Percentiles rank a stretch among this genome's conserved stretches.
phyloP scores from a whole-genome alignment of 1,139 yeast genomes.

The Zhuliangozyma blackwelliae region DNA sequence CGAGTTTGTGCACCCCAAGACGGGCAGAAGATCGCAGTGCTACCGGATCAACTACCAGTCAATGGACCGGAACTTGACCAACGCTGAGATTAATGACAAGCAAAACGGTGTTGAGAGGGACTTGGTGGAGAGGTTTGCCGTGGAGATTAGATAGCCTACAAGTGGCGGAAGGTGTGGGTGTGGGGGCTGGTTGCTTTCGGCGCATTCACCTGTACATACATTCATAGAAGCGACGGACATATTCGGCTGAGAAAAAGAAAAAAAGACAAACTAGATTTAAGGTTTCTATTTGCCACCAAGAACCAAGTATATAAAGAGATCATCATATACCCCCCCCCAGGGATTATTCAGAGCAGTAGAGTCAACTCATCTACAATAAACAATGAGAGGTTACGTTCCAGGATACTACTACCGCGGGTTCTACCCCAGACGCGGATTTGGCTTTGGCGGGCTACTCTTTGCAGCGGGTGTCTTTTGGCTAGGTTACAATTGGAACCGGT shows the following conservation, averaged over 20 bases:
- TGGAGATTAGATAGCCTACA: conserved; percentile 55
- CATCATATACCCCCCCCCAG: too few species aligned
- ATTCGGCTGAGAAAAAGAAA: too few species aligned
- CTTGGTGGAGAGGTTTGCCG: conserved; percentile 48
- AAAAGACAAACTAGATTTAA: too few species aligned
- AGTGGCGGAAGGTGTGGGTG: not conserved
- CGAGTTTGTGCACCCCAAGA: conserved; percentile 81
- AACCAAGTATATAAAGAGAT: too few species aligned
- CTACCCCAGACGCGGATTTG: conserved; percentile 3
- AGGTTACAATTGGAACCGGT: conserved; percentile 2
- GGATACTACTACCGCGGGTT: not conserved
- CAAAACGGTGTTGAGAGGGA: conserved; percentile 61
- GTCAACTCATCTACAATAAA: not conserved
- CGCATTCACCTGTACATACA: too few species aligned
- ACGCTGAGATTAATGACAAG: conserved; percentile 68
- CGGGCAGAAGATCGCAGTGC: conserved; percentile 72
- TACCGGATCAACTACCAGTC: conserved; percentile 90
- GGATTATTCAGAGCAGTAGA: too few species aligned
- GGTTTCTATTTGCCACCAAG: too few species aligned
- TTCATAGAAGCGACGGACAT: too few species aligned
- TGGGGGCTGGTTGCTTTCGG: not conserved
- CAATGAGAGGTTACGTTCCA: conserved; percentile 2
- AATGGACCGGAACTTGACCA: conserved; percentile 88
- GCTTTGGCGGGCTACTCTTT: conserved; percentile 6
- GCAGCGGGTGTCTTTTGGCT: conserved; percentile 5